phyloP scores from a whole-genome alignment of 2,329 filamentous ascomycete species.

The Curvularia sp. region DNA sequence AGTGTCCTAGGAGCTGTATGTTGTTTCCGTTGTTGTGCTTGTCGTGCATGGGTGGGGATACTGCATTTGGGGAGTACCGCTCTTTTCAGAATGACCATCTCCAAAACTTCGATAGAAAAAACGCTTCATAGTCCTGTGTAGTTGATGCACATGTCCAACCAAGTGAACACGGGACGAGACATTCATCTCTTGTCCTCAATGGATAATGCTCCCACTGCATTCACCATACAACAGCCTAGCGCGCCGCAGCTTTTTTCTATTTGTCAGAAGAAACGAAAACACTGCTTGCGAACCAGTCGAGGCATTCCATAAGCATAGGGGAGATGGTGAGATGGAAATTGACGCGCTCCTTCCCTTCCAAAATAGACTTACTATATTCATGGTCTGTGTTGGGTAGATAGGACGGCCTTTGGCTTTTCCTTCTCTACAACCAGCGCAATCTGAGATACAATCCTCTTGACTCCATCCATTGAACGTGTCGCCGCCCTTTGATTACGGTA shows the following conservation, averaged over 20 bases:
- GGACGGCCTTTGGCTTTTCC: neutral
- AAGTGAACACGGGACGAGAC: neutral
- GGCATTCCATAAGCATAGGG: neutral
- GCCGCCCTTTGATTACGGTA: neutral
- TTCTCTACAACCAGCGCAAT: neutral
- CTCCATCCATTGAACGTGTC: neutral
- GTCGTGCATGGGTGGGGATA: neutral
- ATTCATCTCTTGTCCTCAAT: neutral
- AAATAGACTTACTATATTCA: neutral
- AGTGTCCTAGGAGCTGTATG: neutral
- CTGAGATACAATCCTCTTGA: neutral
- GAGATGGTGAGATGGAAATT: neutral
- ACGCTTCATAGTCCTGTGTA: neutral
- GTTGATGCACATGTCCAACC: neutral
- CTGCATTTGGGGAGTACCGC: neutral
- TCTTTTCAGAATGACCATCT: neutral
- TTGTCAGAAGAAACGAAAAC: neutral
- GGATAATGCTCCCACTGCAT: neutral
- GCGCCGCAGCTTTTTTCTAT: neutral
- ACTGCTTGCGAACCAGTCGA: neutral
- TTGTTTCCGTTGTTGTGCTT: neutral
- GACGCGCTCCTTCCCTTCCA: neutral
- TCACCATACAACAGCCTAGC: neutral
- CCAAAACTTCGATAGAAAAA: neutral
- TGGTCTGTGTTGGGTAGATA: neutral